These are phyloP conservation scores for Lactarius sanguifluus DNA, from an alignment of 768 basidiomycete genomes.

Conservation along the genomic window DNA sequence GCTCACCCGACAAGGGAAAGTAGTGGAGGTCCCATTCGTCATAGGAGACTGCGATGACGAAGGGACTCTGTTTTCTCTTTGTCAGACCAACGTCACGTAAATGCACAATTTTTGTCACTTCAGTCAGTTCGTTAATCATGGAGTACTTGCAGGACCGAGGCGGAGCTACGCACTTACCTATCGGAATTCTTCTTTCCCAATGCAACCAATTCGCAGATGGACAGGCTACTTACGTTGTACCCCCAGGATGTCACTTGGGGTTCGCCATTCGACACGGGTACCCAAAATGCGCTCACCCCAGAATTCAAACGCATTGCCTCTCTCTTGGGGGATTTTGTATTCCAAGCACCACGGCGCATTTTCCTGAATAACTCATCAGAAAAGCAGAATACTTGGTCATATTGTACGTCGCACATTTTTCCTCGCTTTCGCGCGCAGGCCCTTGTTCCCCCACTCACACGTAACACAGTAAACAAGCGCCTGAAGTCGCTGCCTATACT, in stretches of 20 bases:
- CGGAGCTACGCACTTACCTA: slow-evolving; percentile 24
- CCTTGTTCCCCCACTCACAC: not conserved
- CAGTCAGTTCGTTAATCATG: not conserved
- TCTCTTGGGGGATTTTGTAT: slow-evolving; percentile 39
- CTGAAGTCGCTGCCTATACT: slow-evolving; percentile 34
- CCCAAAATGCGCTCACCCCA: slow-evolving; percentile 33
- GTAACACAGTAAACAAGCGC: slow-evolving; percentile 37
- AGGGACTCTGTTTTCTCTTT: slow-evolving; percentile 30
- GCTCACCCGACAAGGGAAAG: slow-evolving; percentile 38
- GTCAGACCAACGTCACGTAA: slow-evolving; percentile 34
- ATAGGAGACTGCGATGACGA: slow-evolving; percentile 37
- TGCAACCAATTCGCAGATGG: slow-evolving; percentile 19
- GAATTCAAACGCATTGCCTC: slow-evolving; percentile 44
- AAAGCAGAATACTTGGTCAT: slow-evolving; percentile 39
- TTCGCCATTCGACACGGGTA: slow-evolving; percentile 35
- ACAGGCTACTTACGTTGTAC: slow-evolving; percentile 20
- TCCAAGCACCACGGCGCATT: slow-evolving; percentile 40
- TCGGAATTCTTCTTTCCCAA: slow-evolving; percentile 10
- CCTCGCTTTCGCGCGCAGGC: not conserved
- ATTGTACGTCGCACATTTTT: slow-evolving; percentile 33
- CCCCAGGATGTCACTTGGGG: slow-evolving; percentile 29
- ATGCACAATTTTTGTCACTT: not conserved
- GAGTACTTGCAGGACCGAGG: slow-evolving; percentile 25
- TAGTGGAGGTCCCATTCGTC: slow-evolving; percentile 34
- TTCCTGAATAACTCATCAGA: slow-evolving; percentile 37